Evolutionary conservation across 192 early-diverging fungal species (phyloP).

Genomic region (Umbelopsis sp.): DNA sequence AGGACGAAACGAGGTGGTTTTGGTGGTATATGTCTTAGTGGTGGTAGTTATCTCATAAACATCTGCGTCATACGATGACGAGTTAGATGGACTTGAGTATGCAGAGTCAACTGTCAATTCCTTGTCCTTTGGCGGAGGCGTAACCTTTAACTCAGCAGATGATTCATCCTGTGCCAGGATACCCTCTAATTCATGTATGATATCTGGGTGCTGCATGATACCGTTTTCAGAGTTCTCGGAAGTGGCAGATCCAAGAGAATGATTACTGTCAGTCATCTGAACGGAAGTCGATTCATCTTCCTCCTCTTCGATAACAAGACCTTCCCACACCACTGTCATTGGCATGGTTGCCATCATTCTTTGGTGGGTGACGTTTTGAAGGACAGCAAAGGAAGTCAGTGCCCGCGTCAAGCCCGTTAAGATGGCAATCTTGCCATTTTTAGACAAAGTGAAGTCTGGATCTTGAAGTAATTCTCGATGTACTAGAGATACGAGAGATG

Average conservation of each 20-base stretch:
- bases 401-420: slow-evolving; percentile 79
- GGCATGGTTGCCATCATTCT: slow-evolving; percentile 48
- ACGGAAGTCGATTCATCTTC: slow-evolving; percentile 31
- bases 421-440: slow-evolving; percentile 67
- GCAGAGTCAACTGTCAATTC: slow-evolving; percentile 13
- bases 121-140: background rate
- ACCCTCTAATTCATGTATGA: slow-evolving; percentile 37
- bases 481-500: slow-evolving; percentile 78
- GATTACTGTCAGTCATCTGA: slow-evolving; percentile 18
- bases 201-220: slow-evolving; percentile 25
- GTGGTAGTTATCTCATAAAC: slow-evolving; percentile 36
- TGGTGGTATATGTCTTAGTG: slow-evolving; percentile 26
- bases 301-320: slow-evolving; percentile 56
- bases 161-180: slow-evolving; percentile 19
- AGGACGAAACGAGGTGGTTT: slow-evolving; percentile 35
- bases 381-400: slow-evolving; percentile 79
- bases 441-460: slow-evolving; percentile 61
- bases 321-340: slow-evolving; percentile 60
- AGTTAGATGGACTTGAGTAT: background rate
- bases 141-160: background rate
- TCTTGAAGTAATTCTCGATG: slow-evolving; percentile 73
- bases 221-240: slow-evolving; percentile 22
- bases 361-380: slow-evolving; percentile 80
- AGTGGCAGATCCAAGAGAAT: slow-evolving; percentile 10
- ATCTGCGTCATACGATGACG: background rate